Evolutionary conservation across 2,329 filamentous ascomycete genomes (phyloP), one percentile per base, ranked within the genome.

Genomic region (Talaromyces verruculosus): DNA sequence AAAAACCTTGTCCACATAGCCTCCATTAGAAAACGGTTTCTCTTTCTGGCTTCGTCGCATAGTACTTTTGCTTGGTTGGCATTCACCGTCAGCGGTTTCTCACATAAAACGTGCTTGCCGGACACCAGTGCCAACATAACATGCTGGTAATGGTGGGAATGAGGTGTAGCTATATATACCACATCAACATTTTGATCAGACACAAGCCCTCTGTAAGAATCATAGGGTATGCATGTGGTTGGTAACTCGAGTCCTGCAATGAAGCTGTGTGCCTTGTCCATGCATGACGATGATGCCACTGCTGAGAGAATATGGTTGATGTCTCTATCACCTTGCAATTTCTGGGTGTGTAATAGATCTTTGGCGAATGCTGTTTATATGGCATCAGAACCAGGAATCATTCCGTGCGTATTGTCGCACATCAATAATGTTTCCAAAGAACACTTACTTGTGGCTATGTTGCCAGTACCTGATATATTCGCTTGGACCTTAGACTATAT

Each of bases 91-190:
- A 97, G 89, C 0, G 93, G 87, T 83, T 97, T 97, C 79, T 96
- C 93, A 77, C 92, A 96, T 41, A 96, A 85, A 39, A 96, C 91
- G 72, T 94, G 85, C 84, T 96, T 97, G 72, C 91, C 91, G 8
- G 90, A 90, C 70, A 91, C 85, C 43, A 97, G 84, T 49, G 89
- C 90, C n/a, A 96, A 85, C 87, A 93, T 91, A 69, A 88, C 86
- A 79, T 96, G 94, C 78, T 96, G 91, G 82, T 93, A 96, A 81
- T 97, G 93, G 78, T 96, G 92, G 72, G 91, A 93, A 81, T 96
- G 93, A 15, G 93, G 93, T 5, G 93, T 96, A 30, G 92, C 92
- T 64, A 97, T 87, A 78, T 96, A 97, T 79, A 96, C 80, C 71
- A 95, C 91, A 77, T 96, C 91, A 70, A 96, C 86, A 72, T 91